A percentile compares a stretch with the other conserved stretches of the same genome.
phyloP scores from a whole-genome alignment of 371 early-diverging fungal genomes.

The Vittaforma corneae region DNA sequence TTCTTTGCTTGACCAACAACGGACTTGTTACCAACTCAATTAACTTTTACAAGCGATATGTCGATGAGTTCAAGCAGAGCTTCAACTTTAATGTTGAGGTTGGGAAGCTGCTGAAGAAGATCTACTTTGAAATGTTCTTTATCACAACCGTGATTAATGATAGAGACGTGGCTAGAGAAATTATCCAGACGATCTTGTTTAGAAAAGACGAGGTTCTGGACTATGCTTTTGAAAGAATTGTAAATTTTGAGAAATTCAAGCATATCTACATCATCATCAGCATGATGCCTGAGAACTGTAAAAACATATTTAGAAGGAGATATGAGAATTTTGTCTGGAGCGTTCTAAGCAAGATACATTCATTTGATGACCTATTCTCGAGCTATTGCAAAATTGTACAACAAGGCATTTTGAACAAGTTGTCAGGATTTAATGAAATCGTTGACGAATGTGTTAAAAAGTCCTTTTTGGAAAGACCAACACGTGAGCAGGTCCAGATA shows the following conservation, averaged over 20 bases:
- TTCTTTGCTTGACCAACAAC: conserved; percentile 2
- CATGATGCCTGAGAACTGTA: background rate
- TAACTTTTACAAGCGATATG: conserved; percentile 19
- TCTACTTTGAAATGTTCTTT: conserved; percentile 27
- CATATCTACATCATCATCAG: background rate
- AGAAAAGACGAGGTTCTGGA: background rate
- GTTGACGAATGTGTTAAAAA: background rate
- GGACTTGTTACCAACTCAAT: conserved; percentile 16
- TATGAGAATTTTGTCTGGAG: background rate
- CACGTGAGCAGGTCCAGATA: background rate
- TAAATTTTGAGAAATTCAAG: background rate
- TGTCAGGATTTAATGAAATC: background rate
- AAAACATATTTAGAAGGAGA: background rate
- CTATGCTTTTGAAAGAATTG: background rate
- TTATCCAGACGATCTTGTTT: background rate
- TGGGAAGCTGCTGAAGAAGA: conserved; percentile 15
- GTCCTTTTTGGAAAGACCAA: background rate
- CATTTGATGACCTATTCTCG: background rate
- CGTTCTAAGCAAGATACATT: background rate
- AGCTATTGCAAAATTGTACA: background rate
- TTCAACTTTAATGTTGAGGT: conserved; percentile 19
- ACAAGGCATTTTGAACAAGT: background rate
- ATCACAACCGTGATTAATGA: conserved; percentile 7
- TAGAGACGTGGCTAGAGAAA: background rate
- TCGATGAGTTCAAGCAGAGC: conserved; percentile 4